phyloP scores from a whole-genome alignment of 1,284 basidiomycete genomes.

The Ceratobasidium sp. region DNA sequence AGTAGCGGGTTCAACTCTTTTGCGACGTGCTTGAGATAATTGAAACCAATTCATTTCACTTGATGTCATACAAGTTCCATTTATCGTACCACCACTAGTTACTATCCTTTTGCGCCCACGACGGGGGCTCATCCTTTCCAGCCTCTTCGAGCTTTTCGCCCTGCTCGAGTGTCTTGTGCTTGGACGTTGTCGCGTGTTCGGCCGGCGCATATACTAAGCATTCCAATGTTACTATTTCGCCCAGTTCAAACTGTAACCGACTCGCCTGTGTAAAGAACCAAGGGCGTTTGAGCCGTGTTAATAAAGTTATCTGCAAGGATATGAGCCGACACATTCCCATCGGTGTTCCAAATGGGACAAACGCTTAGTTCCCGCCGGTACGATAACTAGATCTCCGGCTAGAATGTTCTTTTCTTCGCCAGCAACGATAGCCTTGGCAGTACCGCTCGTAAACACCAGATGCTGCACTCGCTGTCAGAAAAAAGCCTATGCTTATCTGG shows the following conservation, averaged over 20 bases:
- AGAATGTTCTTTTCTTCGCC: slow-evolving; percentile 51
- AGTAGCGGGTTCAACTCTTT: background rate
- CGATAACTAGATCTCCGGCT: slow-evolving; percentile 49
- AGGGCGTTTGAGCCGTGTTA: slow-evolving; percentile 40
- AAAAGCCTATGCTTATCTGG: too few species aligned
- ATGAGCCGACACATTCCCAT: background rate
- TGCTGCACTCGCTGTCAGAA: slow-evolving; percentile 23
- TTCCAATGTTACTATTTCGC: background rate
- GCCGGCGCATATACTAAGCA: slow-evolving; percentile 46
- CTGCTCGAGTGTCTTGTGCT: slow-evolving; percentile 46
- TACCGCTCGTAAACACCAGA: slow-evolving; percentile 42
- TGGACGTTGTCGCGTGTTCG: slow-evolving; percentile 44
- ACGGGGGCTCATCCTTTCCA: slow-evolving; percentile 46
- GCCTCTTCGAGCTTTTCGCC: slow-evolving; percentile 45
- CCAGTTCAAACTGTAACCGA: slow-evolving; percentile 10
- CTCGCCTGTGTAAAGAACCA: slow-evolving; percentile 45
- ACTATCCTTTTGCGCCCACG: slow-evolving; percentile 39
- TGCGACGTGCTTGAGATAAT: background rate
- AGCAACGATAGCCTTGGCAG: slow-evolving; percentile 47
- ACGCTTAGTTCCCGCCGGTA: slow-evolving; percentile 47
- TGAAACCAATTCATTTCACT: slow-evolving; percentile 5
- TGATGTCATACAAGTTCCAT: slow-evolving; percentile 31
- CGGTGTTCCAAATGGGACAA: background rate
- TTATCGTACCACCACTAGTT: slow-evolving; percentile 20
- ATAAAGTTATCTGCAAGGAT: slow-evolving; percentile 44